phyloP scores from a whole-genome alignment of 2,329 filamentous ascomycete species.

The Tolypocladium inflatum region DNA sequence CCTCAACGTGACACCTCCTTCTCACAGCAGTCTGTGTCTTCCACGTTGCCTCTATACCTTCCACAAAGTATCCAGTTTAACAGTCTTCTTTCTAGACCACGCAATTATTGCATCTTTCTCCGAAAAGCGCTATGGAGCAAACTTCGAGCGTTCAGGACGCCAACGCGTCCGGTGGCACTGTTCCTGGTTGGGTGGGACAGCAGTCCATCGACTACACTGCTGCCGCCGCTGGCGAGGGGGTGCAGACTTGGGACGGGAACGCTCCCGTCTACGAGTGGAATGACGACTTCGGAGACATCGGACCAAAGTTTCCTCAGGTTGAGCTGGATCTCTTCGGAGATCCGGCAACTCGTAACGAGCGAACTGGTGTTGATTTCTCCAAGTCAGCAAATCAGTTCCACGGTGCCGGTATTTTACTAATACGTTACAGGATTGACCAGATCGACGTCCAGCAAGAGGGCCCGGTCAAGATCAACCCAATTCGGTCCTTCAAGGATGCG shows the following conservation, averaged over 20 bases:
- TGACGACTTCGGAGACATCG: constrained; percentile 79
- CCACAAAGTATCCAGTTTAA: not conserved
- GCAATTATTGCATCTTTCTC: not conserved
- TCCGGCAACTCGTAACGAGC: constrained; percentile 35
- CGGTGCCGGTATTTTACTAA: constrained; percentile 11
- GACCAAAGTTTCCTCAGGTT: constrained; percentile 58
- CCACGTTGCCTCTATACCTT: not conserved
- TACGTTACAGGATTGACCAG: constrained; percentile 35
- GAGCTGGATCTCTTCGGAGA: constrained; percentile 68
- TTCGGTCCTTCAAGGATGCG: constrained; percentile 58
- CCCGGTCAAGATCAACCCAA: constrained; percentile 36
- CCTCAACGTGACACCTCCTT: not conserved
- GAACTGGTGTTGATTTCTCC: constrained; percentile 52
- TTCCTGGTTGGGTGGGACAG: constrained; percentile 34
- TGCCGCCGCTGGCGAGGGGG: constrained; percentile 5
- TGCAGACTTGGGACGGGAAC: constrained; percentile 37
- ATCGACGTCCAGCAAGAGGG: constrained; percentile 52
- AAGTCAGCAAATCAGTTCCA: constrained; percentile 35
- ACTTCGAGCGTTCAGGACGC: not conserved
- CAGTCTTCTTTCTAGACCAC: not conserved
- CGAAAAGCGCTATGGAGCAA: constrained; percentile 5
- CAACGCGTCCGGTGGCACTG: constrained; percentile 16
- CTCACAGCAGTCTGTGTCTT: not conserved
- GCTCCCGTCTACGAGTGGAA: constrained; percentile 73
- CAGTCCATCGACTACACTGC: constrained; percentile 39